phyloP scores from a whole-genome alignment of 805 yeast species.

The Ogataea neopini region DNA sequence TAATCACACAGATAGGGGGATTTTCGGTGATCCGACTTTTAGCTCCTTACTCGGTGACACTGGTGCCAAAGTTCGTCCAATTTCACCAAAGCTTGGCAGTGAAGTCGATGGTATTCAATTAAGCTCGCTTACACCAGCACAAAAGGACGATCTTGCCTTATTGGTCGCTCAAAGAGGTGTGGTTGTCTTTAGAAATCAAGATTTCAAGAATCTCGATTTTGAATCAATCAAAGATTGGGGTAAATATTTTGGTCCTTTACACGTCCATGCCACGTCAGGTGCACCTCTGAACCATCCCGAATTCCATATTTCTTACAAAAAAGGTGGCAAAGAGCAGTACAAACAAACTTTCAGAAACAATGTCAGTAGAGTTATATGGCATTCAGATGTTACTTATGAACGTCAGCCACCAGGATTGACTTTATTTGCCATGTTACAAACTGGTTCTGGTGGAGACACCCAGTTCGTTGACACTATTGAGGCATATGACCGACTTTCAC shows the following conservation, averaged over 20 bases:
- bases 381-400: constrained; percentile 73
- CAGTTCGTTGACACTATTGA: constrained; percentile 63
- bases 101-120: constrained; percentile 61
- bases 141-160: constrained; percentile 67
- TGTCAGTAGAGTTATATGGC: constrained; percentile 52
- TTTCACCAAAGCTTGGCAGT: constrained; percentile 71
- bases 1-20: constrained; percentile 61
- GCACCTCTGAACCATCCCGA: constrained; percentile 59
- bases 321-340: constrained; percentile 40
- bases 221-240: constrained; percentile 52
- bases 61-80: constrained; percentile 35
- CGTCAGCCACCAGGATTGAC: constrained; percentile 71
- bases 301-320: constrained; percentile 58
- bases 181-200: constrained; percentile 64
- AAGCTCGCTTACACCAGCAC: constrained; percentile 51
- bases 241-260: constrained; percentile 64
- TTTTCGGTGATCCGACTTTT: constrained; percentile 56
- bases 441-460: constrained; percentile 66
- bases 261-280: constrained; percentile 73
- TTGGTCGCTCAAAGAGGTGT: constrained; percentile 70
- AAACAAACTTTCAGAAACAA: constrained; percentile 36
- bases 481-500: constrained; percentile 67
- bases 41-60: constrained; percentile 44
- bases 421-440: constrained; percentile 59
- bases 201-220: constrained; percentile 55